Percentiles rank a stretch among this genome's conserved stretches.
phyloP scores from a whole-genome alignment of 768 basidiomycete species.

The Boletus vermiculosoides region DNA sequence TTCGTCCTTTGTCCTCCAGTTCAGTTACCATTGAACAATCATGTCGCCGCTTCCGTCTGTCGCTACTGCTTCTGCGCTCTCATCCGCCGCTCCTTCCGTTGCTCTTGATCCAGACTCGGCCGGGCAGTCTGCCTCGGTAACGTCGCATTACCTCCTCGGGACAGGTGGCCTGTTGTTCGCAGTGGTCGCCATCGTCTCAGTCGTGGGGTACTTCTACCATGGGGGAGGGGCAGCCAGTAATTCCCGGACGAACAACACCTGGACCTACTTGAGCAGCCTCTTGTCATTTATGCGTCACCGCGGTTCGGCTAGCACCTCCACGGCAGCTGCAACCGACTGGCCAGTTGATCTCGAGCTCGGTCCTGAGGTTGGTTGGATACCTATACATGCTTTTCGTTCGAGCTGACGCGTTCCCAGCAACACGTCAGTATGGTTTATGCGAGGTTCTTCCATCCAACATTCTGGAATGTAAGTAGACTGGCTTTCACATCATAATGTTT shows the following conservation, averaged over 20 bases:
- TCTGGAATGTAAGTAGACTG: constrained; percentile 16
- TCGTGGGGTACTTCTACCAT: constrained; percentile 17
- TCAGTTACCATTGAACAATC: constrained; percentile 1
- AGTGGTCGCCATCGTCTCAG: constrained; percentile 10
- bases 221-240: not conserved
- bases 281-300: constrained; percentile 10
- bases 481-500: not conserved
- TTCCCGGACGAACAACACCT: not conserved
- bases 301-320: not conserved
- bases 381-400: not conserved
- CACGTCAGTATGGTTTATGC: constrained; percentile 25
- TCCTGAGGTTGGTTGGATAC: constrained; percentile 4
- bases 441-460: constrained; percentile 20
- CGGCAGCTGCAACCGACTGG: not conserved
- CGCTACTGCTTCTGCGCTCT: constrained; percentile 4
- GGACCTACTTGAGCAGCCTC: constrained; percentile 6
- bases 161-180: constrained; percentile 20
- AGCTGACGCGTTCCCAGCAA: not conserved
- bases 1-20: not conserved
- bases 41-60: constrained; percentile 21
- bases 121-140: not conserved
- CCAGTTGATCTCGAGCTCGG: constrained; percentile 10
- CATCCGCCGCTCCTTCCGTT: constrained; percentile 1
- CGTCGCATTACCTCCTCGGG: not conserved
- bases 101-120: not conserved